Evolutionary conservation across 1,139 yeast genomes (phyloP).

Genomic region (Candida pseudoviswanathii): DNA sequence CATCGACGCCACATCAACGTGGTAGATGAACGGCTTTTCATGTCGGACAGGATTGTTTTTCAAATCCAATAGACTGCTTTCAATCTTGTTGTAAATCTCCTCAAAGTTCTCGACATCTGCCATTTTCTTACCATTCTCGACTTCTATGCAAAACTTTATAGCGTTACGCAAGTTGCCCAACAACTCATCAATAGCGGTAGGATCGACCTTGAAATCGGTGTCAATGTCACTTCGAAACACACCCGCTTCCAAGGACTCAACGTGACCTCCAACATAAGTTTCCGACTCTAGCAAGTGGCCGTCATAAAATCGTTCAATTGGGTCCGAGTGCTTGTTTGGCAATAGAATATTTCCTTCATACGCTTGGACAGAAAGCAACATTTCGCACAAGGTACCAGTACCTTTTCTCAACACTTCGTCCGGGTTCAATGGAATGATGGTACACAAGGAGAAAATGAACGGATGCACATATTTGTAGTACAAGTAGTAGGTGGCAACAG

Average conservation of each 20-base stretch:
- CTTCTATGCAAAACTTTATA: conserved; percentile 78
- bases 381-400: conserved; percentile 98
- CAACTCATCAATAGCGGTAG: conserved; percentile 81
- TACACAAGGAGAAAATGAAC: conserved; percentile 91
- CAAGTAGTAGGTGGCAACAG: conserved; percentile 95
- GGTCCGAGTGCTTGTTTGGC: conserved; percentile 93
- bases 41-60: conserved; percentile 62
- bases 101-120: conserved; percentile 82
- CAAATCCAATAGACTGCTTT: conserved; percentile 54
- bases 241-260: conserved; percentile 96
- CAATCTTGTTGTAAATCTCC: conserved; percentile 65
- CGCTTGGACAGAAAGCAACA: conserved; percentile 97
- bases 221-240: conserved; percentile 91
- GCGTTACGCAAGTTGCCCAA: conserved; percentile 74
- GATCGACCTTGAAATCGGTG: conserved; percentile 74
- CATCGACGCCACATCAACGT: conserved; percentile 99
- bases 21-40: conserved; percentile 89
- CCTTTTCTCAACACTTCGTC: conserved; percentile 97
- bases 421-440: conserved; percentile 93
- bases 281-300: conserved; percentile 95
- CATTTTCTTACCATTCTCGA: conserved; percentile 71
- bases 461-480: conserved; percentile 98
- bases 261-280: conserved; percentile 99
- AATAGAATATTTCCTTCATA: conserved; percentile 73
- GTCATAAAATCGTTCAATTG: conserved; percentile 87